Base-by-base conservation (phyloP, 192 early-diverging fungal species). In the Dissophora ornata region DNA sequence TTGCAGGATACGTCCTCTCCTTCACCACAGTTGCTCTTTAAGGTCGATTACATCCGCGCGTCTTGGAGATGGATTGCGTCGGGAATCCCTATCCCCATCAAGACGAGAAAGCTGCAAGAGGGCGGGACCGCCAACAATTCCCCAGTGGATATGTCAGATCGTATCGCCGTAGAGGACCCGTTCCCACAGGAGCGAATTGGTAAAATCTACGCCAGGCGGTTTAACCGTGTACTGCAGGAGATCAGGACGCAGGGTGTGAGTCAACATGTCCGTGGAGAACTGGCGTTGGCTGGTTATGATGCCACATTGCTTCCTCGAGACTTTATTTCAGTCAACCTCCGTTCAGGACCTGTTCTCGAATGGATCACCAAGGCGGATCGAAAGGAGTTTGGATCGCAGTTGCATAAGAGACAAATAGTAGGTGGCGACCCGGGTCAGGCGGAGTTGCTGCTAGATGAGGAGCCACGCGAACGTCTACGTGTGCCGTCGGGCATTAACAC, bases 11-110 rank as follows among this genome's bases (percentile, higher is more conserved):
- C 19, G 42, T 9, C 2, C 13, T 13, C 40, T 13, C 3, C 48
- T 46, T 5, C 22, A 57, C 57, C 34, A 38, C 41, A 24, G 22
- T 33, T 57, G 33, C 18, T 42, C 15, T 47, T 75, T 40, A 51
- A 54, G 29, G 59, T 77, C 9, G 65, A 77, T 45, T 77, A 57
- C 21, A 77, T 77, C 19, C 57, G 73, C 1, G 73, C 53, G 5
- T 67, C 73, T 11, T 77, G 73, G 73, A 61, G 45, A 16, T 77
- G 64, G 64, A 51, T 77, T 21, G 16, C 53, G 0, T 67, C 64
- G 22, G 73, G 73, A 7, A 34, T 59, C 0, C 71, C 57, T 26
- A 44, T 21, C 7, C 36, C 9, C 22, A 18, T 48, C 34, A 48
- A 28, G 38, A 19, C 42, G n/a, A 62, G 9, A 24, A 26, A 15